phyloP scores from a whole-genome alignment of 768 basidiomycete genomes.

The Erythrobasidium yunnanense region DNA sequence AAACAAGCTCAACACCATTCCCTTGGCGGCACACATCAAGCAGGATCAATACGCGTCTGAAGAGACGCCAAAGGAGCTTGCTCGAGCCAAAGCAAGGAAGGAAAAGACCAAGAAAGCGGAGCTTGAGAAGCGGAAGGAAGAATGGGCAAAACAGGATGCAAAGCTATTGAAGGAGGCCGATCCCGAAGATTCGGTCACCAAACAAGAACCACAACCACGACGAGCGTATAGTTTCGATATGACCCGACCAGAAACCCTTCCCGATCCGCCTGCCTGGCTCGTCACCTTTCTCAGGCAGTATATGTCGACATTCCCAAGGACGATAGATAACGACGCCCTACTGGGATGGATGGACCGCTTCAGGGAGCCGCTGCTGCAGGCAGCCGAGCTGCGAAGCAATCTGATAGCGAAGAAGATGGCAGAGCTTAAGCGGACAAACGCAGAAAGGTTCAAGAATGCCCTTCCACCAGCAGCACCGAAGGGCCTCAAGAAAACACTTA shows the following conservation, averaged over 20 bases:
- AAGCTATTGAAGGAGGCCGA: neutral
- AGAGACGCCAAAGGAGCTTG: neutral
- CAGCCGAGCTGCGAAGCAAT: neutral
- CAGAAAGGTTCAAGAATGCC: neutral
- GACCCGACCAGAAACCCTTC: neutral
- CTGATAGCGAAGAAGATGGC: neutral
- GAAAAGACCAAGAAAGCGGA: neutral
- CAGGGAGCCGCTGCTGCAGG: neutral
- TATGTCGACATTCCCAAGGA: neutral
- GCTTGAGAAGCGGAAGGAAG: neutral
- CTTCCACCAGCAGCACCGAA: neutral
- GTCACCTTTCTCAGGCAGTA: neutral
- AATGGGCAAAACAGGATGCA: neutral
- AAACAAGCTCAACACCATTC: neutral
- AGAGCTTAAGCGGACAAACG: neutral
- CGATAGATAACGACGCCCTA: neutral
- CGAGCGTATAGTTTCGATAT: neutral
- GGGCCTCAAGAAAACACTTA: neutral
- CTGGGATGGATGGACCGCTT: constrained; percentile 5
- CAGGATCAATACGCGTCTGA: neutral
- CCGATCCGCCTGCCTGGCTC: constrained; percentile 13
- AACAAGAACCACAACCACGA: too few relatives aligned
- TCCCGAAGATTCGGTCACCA: too few relatives aligned
- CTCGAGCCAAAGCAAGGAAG: neutral
- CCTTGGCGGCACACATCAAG: neutral